Evolutionary conservation across 2,329 filamentous ascomycete genomes (phyloP).

Genomic region (Penicillium thymicola): DNA sequence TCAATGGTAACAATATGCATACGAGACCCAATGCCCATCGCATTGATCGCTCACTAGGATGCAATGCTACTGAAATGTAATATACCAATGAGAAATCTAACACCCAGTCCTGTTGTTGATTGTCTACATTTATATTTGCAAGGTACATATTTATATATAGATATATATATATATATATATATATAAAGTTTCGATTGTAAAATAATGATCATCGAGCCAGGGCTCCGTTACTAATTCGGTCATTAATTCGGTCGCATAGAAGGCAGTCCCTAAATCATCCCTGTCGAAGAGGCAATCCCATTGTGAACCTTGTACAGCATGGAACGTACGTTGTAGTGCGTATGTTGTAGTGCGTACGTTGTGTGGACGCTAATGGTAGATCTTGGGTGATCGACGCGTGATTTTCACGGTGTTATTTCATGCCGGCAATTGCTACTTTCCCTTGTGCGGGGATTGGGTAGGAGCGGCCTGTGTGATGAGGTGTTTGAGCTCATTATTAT

Average conservation of each 20-base stretch:
- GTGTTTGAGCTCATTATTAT: not conserved
- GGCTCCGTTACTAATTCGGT: not conserved
- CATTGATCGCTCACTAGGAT: not conserved
- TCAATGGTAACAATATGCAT: not conserved
- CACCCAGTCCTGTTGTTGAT: not conserved
- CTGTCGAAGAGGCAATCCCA: not conserved
- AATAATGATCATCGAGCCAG: not conserved
- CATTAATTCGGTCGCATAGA: not conserved
- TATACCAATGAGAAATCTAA: not conserved
- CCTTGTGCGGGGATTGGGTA: conserved; percentile 9
- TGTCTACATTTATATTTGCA: not conserved
- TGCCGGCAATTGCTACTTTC: conserved; percentile 14
- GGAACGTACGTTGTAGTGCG: not conserved
- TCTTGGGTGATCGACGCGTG: conserved; percentile 17
- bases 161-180: not conserved
- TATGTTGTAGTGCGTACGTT: not conserved
- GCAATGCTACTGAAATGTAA: not conserved
- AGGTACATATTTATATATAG: not conserved
- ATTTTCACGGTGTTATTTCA: not conserved
- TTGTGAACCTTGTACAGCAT: not conserved
- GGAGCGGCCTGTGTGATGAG: no score
- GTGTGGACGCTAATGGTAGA: conserved; percentile 13
- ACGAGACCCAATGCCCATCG: not conserved
- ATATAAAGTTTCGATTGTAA: not conserved
- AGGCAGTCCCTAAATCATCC: not conserved